phyloP scores from a whole-genome alignment of 345 rosid genomes.

The Citrus maxima region DNA sequence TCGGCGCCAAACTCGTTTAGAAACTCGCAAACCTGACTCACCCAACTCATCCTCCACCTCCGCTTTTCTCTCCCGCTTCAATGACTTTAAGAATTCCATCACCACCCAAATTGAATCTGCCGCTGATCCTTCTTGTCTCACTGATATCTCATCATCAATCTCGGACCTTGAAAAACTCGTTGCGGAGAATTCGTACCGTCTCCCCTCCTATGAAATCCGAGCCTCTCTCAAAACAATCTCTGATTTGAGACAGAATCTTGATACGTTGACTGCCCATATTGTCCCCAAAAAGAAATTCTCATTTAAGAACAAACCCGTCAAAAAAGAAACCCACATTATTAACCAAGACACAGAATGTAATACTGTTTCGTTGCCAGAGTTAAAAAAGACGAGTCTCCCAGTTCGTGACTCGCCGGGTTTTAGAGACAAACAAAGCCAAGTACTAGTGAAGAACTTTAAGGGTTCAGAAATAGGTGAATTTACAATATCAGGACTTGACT shows the following conservation, averaged over 20 bases:
- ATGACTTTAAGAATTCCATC: slow-evolving; percentile 48
- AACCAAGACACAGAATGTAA: background rate
- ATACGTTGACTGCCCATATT: slow-evolving; percentile 39
- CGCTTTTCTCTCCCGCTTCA: slow-evolving; percentile 61
- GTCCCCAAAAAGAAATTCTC: slow-evolving; percentile 74
- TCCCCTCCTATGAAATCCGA: slow-evolving; percentile 79
- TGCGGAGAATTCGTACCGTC: slow-evolving; percentile 66
- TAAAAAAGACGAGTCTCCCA: slow-evolving; percentile 4
- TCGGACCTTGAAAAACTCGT: slow-evolving; percentile 67
- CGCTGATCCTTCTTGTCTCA: slow-evolving; percentile 44
- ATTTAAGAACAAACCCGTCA: slow-evolving; percentile 54
- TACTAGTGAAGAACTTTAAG: slow-evolving; percentile 41
- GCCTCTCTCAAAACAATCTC: slow-evolving; percentile 65
- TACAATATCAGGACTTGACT: slow-evolving; percentile 59
- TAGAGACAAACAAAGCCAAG: slow-evolving; percentile 43
- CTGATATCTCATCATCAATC: slow-evolving; percentile 53
- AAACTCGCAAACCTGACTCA: slow-evolving; percentile 34
- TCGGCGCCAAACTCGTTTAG: slow-evolving; percentile 59
- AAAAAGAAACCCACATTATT: slow-evolving; percentile 10
- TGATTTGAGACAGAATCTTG: slow-evolving; percentile 63
- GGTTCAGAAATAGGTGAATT: slow-evolving; percentile 66
- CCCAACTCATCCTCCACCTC: slow-evolving; percentile 38
- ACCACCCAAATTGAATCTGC: slow-evolving; percentile 44
- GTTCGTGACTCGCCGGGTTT: slow-evolving; percentile 68
- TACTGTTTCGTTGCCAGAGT: background rate